A percentile compares a stretch with the other conserved stretches of the same genome.
Conservation (phyloP, 805 yeast species). For the Phaffomyces opuntiae region DNA sequence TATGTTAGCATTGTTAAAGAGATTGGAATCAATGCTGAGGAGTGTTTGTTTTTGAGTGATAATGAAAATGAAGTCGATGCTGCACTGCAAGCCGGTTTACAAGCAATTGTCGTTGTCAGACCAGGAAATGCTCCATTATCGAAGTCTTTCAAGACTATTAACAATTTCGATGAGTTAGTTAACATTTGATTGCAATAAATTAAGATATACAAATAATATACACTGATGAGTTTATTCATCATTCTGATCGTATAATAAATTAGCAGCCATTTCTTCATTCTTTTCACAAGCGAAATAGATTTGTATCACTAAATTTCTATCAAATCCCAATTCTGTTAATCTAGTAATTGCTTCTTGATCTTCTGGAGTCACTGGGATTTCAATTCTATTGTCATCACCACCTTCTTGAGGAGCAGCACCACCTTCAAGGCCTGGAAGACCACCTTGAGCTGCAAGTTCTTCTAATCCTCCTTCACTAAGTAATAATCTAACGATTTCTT, state of each 20-base stretch:
- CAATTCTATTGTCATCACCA: conserved; percentile 35
- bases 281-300: conserved; percentile 97
- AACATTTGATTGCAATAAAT: conserved; percentile 1
- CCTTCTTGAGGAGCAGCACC: conserved; percentile 26
- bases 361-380: conserved; percentile 63
- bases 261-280: conserved; percentile 95
- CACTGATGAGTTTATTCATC: conserved; percentile 14
- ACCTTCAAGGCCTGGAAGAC: conserved; percentile 25
- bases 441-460: conserved; percentile 18
- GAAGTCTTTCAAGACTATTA: conserved; percentile 20
- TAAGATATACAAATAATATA: too few species aligned
- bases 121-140: conserved; percentile 64
- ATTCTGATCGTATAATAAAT: conserved; percentile 61
- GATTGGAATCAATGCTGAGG: conserved; percentile 27
- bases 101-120: conserved; percentile 51
- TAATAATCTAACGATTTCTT: conserved; percentile 70
- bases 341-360: conserved; percentile 88
- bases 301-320: conserved; percentile 78
- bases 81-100: conserved; percentile 59
- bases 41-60: conserved; percentile 70
- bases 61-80: conserved; percentile 73
- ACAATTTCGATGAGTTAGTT: conserved; percentile 24
- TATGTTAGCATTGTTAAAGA: conserved; percentile 47
- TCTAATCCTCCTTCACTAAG: conserved; percentile 35
- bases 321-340: conserved; percentile 89